These are phyloP conservation scores for Agarophyton chilense DNA, from an alignment of 23 red algal genomes.

Conservation along the genomic window DNA sequence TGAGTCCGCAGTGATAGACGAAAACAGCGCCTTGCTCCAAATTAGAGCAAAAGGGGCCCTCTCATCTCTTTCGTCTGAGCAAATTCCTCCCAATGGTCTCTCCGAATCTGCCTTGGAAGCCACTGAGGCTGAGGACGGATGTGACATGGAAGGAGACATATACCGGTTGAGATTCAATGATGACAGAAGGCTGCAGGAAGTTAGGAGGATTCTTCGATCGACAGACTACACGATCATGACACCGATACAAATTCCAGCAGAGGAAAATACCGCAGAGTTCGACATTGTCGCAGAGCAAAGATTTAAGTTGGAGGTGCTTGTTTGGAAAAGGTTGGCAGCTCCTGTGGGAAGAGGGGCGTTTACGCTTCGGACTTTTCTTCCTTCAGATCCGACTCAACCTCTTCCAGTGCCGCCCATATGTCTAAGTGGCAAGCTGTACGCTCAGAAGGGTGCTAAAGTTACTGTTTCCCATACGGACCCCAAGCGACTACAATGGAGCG, in stretches of 20 bases:
- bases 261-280: slow-evolving; percentile 24
- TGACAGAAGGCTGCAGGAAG: slow-evolving; percentile 77
- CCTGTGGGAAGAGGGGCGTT: slow-evolving; percentile 91
- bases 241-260: slow-evolving; percentile 10
- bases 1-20: neutral
- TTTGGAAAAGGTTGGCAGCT: slow-evolving; percentile 76
- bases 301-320: slow-evolving; percentile 14
- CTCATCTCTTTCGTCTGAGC: neutral
- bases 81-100: neutral
- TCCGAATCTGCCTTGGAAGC: neutral
- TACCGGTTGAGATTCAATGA: slow-evolving; percentile 68
- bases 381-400: slow-evolving; percentile 75
- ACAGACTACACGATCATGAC: slow-evolving; percentile 66
- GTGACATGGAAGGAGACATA: slow-evolving; percentile 71
- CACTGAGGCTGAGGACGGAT: slow-evolving; percentile 52
- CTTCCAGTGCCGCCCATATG: slow-evolving; percentile 79
- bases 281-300: slow-evolving; percentile 47
- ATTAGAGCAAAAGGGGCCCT: slow-evolving; percentile 33
- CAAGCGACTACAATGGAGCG: slow-evolving; percentile 78
- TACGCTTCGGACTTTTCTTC: slow-evolving; percentile 79
- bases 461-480: slow-evolving; percentile 29
- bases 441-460: slow-evolving; percentile 26
- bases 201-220: slow-evolving; percentile 81
- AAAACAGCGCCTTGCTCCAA: slow-evolving; percentile 49
- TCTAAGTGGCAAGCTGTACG: slow-evolving; percentile 39